Base-by-base conservation (phyloP, 306 rosid species). In the Cucumis cinereus region DNA sequence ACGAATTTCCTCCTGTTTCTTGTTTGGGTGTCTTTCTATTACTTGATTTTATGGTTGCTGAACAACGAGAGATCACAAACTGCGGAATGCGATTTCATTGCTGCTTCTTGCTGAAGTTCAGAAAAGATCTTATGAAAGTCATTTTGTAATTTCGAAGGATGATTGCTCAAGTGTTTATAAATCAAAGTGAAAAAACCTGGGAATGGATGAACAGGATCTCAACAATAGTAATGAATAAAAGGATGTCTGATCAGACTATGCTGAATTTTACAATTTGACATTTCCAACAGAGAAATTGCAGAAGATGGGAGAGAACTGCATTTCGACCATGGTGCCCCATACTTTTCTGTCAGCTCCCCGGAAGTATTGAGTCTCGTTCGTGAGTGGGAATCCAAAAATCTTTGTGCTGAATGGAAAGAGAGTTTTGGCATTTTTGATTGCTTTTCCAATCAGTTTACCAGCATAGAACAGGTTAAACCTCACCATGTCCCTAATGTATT, bases 291-390 rank as follows among this genome's bases (percentile, higher is more conserved):
- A 86, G 90, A 91, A 73, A 80, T 78, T 53, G 79, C 83, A 61
- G 97, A 87, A 78, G 97, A 91, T 77, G 98, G 97, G 79, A 87
- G 72, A 81, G 94, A 91, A 89, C 83, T 94, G 69, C 77, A 83
- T 24, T 94, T 94, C 76, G 97, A 94, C 82, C 97, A 94, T 22
- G 96, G 98, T 33, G 90, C 95, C 81, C 97, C 98, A 15, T 83
- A 80, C 86, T 93, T 93, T 83, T 84, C 84, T 8, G 93, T 85
- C 79, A 86, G 81, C 86, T 84, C 81, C 78, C 62, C 86, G 14
- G 94, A 90, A 54, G 88, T 84, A 45, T 67, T 74, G 52, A 35
- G 73, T 62, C 78, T 93, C 33, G 94, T 89, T 76, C 85, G 60
- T 28, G 96, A 90, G 77, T 93, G 97, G 98, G 93, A 91, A 76